These are phyloP conservation scores for Lophiostoma macrostomum DNA, from an alignment of 495 filamentous ascomycete species.

Conservation along the genomic window DNA sequence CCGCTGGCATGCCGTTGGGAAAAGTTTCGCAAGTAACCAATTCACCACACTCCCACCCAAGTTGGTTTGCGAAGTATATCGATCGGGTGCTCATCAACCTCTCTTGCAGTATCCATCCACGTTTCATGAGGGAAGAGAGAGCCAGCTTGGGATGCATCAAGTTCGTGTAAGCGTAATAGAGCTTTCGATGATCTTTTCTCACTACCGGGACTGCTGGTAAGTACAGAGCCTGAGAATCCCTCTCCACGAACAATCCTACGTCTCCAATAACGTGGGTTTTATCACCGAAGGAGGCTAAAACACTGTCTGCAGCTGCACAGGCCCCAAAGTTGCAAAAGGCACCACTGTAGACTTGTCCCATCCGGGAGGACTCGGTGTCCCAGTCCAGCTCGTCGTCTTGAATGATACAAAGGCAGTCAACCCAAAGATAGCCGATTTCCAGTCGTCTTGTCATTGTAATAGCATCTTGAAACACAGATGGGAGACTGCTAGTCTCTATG, in stretches of 20 bases:
- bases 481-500: slow-evolving; percentile 9
- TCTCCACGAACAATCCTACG: slow-evolving; percentile 3
- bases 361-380: slow-evolving; percentile 41
- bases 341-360: slow-evolving; percentile 45
- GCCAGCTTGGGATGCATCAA: background rate
- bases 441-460: slow-evolving; percentile 35
- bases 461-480: slow-evolving; percentile 37
- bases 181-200: background rate
- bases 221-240: background rate
- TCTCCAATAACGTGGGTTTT: too few relatives aligned
- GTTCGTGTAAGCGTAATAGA: background rate
- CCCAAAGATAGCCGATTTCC: slow-evolving; percentile 45
- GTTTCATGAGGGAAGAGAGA: background rate
- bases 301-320: background rate
- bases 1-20: background rate
- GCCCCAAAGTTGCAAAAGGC: slow-evolving; percentile 42
- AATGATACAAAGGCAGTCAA: slow-evolving; percentile 48
- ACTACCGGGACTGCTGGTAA: too few relatives aligned
- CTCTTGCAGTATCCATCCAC: slow-evolving; percentile 23
- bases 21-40: slow-evolving; percentile 1
- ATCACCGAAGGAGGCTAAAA: too few relatives aligned
- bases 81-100: slow-evolving; percentile 5
- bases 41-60: slow-evolving; percentile 11
- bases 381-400: slow-evolving; percentile 46
- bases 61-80: slow-evolving; percentile 7